A percentile compares a stretch with the other conserved stretches of the same genome.
These are phyloP conservation scores for Microthlaspi erraticum DNA, from an alignment of 345 rosid genomes.

Conservation along the genomic window DNA sequence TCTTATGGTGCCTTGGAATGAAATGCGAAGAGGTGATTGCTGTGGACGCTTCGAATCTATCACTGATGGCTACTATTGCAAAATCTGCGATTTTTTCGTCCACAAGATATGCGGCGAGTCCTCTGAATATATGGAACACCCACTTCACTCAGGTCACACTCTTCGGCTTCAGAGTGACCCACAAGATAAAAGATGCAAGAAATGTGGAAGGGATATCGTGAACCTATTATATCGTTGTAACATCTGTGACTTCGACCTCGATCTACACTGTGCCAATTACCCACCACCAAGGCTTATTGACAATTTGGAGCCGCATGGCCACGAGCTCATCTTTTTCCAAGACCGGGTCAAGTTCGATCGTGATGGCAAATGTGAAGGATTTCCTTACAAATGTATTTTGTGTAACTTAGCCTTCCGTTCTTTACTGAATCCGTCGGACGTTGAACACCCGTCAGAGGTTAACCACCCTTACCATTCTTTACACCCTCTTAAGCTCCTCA, in stretches of 20 bases:
- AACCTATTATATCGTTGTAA: neutral
- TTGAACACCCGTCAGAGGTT: too few species aligned
- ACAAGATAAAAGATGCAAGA: neutral
- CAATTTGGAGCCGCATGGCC: neutral
- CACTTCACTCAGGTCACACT: neutral
- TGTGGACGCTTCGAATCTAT: too few species aligned
- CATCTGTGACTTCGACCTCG: neutral
- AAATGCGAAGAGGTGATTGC: too few species aligned
- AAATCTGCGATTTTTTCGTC: neutral
- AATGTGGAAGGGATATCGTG: neutral
- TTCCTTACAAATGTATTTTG: neutral
- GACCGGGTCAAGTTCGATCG: neutral
- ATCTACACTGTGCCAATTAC: constrained; percentile 2
- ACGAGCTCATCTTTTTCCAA: neutral
- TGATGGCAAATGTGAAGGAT: neutral
- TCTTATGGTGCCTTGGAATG: constrained; percentile 9
- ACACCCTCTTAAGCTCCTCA: too few species aligned
- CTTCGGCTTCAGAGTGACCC: neutral
- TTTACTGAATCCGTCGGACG: neutral
- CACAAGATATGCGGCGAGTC: constrained; percentile 11
- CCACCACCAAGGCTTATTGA: constrained; percentile 11
- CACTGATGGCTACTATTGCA: neutral
- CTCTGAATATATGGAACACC: neutral
- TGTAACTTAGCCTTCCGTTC: constrained; percentile 8
- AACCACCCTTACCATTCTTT: too few species aligned